Evolutionary conservation across 495 filamentous ascomycete species (phyloP).

Genomic region (Chaetomium cochliodes): DNA sequence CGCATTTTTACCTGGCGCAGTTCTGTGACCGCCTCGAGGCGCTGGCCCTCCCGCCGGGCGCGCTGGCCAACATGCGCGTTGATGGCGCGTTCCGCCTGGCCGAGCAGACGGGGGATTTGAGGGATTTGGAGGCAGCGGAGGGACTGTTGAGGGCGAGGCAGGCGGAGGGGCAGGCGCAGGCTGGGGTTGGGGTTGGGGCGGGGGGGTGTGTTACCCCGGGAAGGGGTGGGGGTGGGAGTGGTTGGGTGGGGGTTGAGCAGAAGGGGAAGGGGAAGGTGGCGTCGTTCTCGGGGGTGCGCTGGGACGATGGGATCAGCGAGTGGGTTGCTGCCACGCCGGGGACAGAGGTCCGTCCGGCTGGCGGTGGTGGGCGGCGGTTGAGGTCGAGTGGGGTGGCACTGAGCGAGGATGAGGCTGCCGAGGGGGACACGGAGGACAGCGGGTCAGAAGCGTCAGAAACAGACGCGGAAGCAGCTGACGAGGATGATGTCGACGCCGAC

Average conservation of each 20-base stretch:
- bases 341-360: not conserved
- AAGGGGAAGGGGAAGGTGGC: constrained; percentile 1
- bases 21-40: constrained; percentile 33
- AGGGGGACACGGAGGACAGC: not conserved
- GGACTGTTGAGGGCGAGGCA: constrained; percentile 31
- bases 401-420: not conserved
- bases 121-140: constrained; percentile 47
- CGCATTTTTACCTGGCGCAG: constrained; percentile 24
- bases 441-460: not conserved
- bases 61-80: constrained; percentile 28
- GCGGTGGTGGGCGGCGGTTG: not conserved
- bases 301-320: constrained; percentile 57
- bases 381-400: not conserved
- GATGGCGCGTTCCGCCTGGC: constrained; percentile 44
- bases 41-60: constrained; percentile 23
- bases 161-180: not conserved
- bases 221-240: not conserved
- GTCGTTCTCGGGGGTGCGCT: constrained; percentile 42
- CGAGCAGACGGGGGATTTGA: constrained; percentile 43
- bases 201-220: constrained; percentile 5
- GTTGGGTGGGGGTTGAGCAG: not conserved
- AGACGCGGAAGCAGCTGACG: not conserved
- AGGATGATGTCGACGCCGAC: not conserved
- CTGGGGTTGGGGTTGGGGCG: not conserved
- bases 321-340: constrained; percentile 43